Evolutionary conservation across 805 yeast genomes (phyloP), one percentile per base, ranked within the genome.

Genomic region (Kazachstania psychrophila): DNA sequence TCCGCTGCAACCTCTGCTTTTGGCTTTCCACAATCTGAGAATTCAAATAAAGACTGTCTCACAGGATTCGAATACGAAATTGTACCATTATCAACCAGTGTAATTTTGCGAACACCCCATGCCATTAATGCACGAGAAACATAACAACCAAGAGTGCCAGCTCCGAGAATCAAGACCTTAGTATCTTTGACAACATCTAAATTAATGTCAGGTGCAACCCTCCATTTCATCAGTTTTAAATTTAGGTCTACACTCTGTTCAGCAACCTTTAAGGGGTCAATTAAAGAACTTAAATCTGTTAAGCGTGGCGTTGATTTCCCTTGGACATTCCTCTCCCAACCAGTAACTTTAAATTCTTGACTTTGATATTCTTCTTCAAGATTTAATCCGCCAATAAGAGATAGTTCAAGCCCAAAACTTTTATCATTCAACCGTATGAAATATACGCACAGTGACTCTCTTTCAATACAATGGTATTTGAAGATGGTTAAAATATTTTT

Each of bases 41-140:
- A 89, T 15, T 68, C 70, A 58, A 77, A 92, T 16, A 92, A 60
- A 0, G 97, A 89, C 49, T 92, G 99, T 35, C 99, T 68, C 0
- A 92, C 98, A 0, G 98, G 98, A 49, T 92, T 92, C 8, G 95
- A 84, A 59, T 77, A 86, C 3, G 96, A 86, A 0, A 94, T 86
- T 17, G 72, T 66, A 2, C 96, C 94, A 56, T 75, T 85, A 57
- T 92, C 99, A 3, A 92, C 89, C 59, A 92, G 77, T 0, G 96
- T 81, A 14, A 92, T 79, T 24, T 75, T 66, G 31, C 85, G 64
- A 0, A 88, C 88, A 3, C 98, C 98, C 98, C 98, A 92, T 1
- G 94, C 97, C 57, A 92, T 56, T 20, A 92, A 61, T 0, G 83
- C 80, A 38, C 99, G 68, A 0, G 94, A 72, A 5, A 92, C 89